Percentiles rank a stretch among this genome's conserved stretches.
Evolutionary conservation across 768 basidiomycete species (phyloP).

Genomic region (Plicaturopsis crispa): DNA sequence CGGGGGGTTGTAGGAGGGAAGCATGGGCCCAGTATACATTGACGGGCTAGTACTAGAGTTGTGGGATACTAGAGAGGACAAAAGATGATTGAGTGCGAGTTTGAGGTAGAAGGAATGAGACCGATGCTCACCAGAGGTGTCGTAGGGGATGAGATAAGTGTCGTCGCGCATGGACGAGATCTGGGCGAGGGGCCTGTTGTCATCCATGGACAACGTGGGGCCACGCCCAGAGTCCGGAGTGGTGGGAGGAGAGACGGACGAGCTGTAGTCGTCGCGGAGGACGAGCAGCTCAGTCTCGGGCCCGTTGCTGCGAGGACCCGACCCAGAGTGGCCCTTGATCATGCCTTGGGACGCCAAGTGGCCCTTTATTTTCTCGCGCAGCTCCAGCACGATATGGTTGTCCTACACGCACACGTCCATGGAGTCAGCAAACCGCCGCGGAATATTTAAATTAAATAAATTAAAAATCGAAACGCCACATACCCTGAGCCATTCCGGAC

Average conservation of each 20-base stretch:
- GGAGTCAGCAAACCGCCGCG: conserved; percentile 5
- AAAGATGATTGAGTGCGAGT: conserved; percentile 6
- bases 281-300: conserved; percentile 50
- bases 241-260: conserved; percentile 34
- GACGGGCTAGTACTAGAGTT: neutral
- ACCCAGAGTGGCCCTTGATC: conserved; percentile 83
- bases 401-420: conserved; percentile 36
- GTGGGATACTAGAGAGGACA: conserved; percentile 3
- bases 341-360: conserved; percentile 79
- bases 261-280: conserved; percentile 36
- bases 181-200: conserved; percentile 23
- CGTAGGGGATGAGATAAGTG: conserved; percentile 18
- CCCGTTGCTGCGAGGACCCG: conserved; percentile 50
- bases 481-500: conserved; percentile 81
- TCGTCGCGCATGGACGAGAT: conserved; percentile 21
- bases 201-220: conserved; percentile 38
- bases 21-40: conserved; percentile 16
- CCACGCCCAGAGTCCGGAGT: too few relatives aligned
- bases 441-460: conserved; percentile 3
- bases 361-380: conserved; percentile 72
- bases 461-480: conserved; percentile 20
- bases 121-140: conserved; percentile 14
- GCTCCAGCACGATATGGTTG: conserved; percentile 54
- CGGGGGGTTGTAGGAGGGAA: conserved; percentile 19
- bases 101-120: neutral